phyloP scores from a whole-genome alignment of 139 green algal genomes.

The Tetraselmis striata region DNA sequence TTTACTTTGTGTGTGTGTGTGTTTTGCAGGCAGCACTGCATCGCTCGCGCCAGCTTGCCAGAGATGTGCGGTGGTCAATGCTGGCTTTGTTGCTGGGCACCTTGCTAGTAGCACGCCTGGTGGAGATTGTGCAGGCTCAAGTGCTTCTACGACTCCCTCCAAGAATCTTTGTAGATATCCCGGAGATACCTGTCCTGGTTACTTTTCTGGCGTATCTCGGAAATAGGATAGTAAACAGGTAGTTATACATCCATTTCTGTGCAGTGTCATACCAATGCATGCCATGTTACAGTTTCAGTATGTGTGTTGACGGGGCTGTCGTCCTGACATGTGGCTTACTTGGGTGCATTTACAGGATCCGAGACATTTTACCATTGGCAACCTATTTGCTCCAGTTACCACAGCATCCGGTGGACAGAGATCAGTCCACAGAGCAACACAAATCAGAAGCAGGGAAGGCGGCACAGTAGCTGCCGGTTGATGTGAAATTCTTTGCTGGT shows the following conservation, averaged over 20 bases:
- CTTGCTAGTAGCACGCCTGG: neutral
- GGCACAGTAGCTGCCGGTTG: too few species aligned
- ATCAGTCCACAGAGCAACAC: too few species aligned
- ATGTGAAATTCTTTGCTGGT: too few species aligned
- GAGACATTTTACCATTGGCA: neutral
- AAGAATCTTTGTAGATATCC: neutral
- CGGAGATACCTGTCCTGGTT: neutral
- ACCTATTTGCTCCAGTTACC: too few species aligned
- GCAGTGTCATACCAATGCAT: neutral
- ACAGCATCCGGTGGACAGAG: too few species aligned
- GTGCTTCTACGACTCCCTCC: neutral
- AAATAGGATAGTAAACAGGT: neutral
- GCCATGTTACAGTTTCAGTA: neutral
- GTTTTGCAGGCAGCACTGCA: neutral
- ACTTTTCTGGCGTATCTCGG: neutral
- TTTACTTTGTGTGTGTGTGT: neutral
- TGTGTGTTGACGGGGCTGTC: neutral
- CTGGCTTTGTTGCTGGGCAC: neutral
- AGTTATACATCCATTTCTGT: neutral
- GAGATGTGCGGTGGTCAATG: neutral
- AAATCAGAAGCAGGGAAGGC: too few species aligned
- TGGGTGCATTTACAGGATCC: neutral
- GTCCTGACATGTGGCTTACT: neutral
- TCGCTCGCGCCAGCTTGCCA: neutral
- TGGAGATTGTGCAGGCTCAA: neutral